phyloP scores from a whole-genome alignment of 1,284 basidiomycete genomes.

The Cryptococcus sp. region DNA sequence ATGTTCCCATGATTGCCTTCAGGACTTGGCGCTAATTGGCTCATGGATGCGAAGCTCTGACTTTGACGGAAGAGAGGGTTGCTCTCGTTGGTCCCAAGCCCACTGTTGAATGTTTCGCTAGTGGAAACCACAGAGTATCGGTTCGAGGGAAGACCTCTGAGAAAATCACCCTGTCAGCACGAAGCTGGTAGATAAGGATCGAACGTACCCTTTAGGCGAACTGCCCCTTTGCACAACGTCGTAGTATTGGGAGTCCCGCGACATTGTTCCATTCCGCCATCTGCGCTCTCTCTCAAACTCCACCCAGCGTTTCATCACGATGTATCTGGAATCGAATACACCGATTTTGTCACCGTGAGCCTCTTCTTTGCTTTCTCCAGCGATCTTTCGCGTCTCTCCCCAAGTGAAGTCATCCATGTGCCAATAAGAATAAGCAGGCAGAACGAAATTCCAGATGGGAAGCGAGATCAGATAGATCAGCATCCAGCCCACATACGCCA shows the following conservation, averaged over 20 bases:
- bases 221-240: constrained; percentile 46
- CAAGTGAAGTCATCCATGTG: constrained; percentile 99
- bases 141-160: constrained; percentile 42
- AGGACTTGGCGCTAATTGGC: constrained; percentile 61
- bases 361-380: constrained; percentile 68
- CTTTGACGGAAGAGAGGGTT: constrained; percentile 46
- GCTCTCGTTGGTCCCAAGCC: constrained; percentile 48
- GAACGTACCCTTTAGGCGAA: constrained; percentile 64
- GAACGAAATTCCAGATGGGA: constrained; percentile 93
- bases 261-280: constrained; percentile 83
- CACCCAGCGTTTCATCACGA: constrained; percentile 98
- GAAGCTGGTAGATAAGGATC: neutral
- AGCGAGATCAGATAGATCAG: constrained; percentile 87
- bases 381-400: constrained; percentile 91
- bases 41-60: constrained; percentile 48
- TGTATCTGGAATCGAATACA: constrained; percentile 92
- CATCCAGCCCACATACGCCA: constrained; percentile 97
- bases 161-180: neutral
- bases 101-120: constrained; percentile 63
- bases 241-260: constrained; percentile 67
- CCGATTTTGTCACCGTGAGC: constrained; percentile 88
- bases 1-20: constrained; percentile 58
- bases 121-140: constrained; percentile 76
- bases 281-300: constrained; percentile 96
- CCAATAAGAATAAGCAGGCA: constrained; percentile 95